Conservation (phyloP, 2,329 filamentous ascomycete genomes). For the Alternaria sp. region DNA sequence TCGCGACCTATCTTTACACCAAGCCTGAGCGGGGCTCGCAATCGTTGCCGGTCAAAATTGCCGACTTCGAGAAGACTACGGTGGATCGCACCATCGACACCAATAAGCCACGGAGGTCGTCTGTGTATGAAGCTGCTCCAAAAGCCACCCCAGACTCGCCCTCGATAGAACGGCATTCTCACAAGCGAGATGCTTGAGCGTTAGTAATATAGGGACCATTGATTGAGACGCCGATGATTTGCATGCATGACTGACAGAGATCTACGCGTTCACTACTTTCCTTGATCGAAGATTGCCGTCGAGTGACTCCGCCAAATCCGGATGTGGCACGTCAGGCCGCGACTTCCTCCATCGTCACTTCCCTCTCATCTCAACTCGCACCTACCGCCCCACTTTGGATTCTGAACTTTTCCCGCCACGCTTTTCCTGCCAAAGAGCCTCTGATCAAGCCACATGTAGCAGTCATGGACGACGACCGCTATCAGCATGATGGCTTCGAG, state of each 20-base stretch:
- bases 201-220: neutral
- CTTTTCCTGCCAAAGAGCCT: neutral
- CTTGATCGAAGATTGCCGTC: neutral
- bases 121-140: conserved; percentile 11
- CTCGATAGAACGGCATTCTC: conserved; percentile 25
- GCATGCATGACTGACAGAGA: neutral
- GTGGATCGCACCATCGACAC: conserved; percentile 53
- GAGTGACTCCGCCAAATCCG: neutral
- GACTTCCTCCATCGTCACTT: conserved; percentile 32
- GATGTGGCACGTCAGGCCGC: conserved; percentile 13
- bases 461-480: conserved; percentile 27
- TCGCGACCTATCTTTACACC: conserved; percentile 85
- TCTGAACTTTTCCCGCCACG: neutral
- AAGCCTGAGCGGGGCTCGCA: conserved; percentile 61
- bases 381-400: neutral
- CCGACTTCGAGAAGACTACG: conserved; percentile 76
- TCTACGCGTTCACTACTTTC: neutral
- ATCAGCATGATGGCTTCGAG: conserved; percentile 16
- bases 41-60: conserved; percentile 70
- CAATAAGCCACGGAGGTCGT: conserved; percentile 14
- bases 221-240: neutral
- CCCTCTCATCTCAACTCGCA: conserved; percentile 14
- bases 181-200: conserved; percentile 33
- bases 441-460: neutral
- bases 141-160: conserved; percentile 33